phyloP scores from a whole-genome alignment of 305 asterid species.

The Salvia sclarea region DNA sequence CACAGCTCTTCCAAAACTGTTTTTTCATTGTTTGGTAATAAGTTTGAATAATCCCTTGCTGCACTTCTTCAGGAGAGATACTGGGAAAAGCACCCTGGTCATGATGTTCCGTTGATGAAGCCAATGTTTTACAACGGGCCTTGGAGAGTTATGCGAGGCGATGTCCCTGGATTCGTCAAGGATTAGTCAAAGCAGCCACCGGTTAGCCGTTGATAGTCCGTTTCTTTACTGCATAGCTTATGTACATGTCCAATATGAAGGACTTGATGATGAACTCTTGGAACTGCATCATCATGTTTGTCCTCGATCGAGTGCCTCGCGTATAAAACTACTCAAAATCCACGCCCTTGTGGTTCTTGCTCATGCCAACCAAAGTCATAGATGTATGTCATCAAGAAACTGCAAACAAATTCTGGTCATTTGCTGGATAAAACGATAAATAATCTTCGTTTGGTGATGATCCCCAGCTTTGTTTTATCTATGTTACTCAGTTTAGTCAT shows the following conservation, averaged over 20 bases:
- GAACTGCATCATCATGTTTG: conserved; percentile 20
- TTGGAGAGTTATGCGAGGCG: conserved; percentile 86
- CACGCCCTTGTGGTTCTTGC: neutral
- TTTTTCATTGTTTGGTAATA: too few relatives aligned
- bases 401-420: neutral
- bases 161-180: conserved; percentile 61
- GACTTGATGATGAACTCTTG: neutral
- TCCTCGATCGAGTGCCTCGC: neutral
- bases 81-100: conserved; percentile 92
- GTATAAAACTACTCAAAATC: neutral
- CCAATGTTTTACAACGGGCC: conserved; percentile 88
- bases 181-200: conserved; percentile 30
- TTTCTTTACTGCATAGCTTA: neutral
- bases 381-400: neutral
- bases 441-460: neutral
- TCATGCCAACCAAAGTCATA: neutral
- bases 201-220: neutral
- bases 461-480: neutral
- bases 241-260: neutral
- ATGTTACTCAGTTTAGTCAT: neutral
- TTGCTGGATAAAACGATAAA: neutral
- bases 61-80: conserved; percentile 63
- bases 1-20: too few relatives aligned
- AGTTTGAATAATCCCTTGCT: neutral
- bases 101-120: conserved; percentile 76